These are phyloP conservation scores for Debaryomycetaceae sp. DNA, from an alignment of 1,139 yeast species.

Conservation along the genomic window DNA sequence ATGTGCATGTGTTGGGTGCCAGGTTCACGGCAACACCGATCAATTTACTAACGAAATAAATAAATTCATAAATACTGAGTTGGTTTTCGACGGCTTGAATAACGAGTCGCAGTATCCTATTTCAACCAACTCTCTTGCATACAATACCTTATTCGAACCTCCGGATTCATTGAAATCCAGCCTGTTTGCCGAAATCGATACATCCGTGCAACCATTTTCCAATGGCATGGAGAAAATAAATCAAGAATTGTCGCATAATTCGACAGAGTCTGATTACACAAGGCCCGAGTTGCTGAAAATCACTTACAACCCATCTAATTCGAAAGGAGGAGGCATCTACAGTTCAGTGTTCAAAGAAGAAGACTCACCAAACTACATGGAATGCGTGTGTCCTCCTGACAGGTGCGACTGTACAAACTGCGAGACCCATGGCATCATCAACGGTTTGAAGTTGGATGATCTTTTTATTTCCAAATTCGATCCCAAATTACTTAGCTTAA, in stretches of 20 bases:
- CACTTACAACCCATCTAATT: neutral
- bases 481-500: conserved; percentile 1
- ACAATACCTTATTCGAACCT: neutral
- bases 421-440: conserved; percentile 51
- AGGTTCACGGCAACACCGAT: conserved; percentile 35
- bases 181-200: neutral
- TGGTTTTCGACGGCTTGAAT: conserved; percentile 6
- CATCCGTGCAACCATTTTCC: neutral
- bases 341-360: neutral
- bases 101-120: neutral
- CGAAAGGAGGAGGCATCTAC: neutral
- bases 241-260: neutral
- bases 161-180: neutral
- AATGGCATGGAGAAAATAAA: neutral
- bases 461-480: conserved; percentile 12
- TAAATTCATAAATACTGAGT: conserved; percentile 8
- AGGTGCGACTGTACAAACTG: conserved; percentile 53
- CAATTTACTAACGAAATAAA: conserved; percentile 7
- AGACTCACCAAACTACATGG: conserved; percentile 1
- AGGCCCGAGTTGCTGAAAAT: neutral
- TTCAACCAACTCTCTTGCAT: conserved; percentile 3
- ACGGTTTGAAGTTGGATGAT: conserved; percentile 48
- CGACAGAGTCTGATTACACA: neutral
- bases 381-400: conserved; percentile 43
- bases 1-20: conserved; percentile 49